phyloP scores from a whole-genome alignment of 108 stramenopile genomes.

The Nannochloropsis gaditana region DNA sequence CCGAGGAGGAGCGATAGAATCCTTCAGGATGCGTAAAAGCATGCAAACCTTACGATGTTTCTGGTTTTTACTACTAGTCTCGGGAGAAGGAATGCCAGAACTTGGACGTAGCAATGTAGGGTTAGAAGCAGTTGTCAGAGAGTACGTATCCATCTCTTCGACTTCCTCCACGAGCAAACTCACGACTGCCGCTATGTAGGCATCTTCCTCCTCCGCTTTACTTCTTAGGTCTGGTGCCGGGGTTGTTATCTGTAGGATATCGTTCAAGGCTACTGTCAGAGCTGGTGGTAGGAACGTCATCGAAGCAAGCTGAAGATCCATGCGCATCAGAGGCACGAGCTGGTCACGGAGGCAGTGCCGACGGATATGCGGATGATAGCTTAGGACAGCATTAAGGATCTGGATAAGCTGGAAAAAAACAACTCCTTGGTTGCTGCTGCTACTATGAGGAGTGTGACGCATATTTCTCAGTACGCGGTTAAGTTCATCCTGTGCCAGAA shows the following conservation, averaged over 20 bases:
- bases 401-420: not conserved
- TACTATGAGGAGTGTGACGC: not conserved
- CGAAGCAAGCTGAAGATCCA: not conserved
- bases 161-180: not conserved
- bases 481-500: not conserved
- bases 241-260: not conserved
- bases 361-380: not conserved
- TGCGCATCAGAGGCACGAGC: not conserved
- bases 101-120: not conserved
- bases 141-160: not conserved
- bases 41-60: too few relatives aligned
- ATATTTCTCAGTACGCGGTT: not conserved
- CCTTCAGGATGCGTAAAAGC: not conserved
- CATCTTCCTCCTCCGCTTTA: not conserved
- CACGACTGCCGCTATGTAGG: not conserved
- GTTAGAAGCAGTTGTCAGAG: not conserved
- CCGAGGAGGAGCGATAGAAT: slow-evolving; percentile 44
- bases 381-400: not conserved
- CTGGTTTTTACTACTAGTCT: not conserved
- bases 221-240: not conserved
- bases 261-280: not conserved
- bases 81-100: not conserved
- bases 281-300: not conserved
- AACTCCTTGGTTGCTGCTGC: not conserved
- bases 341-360: not conserved